Percentiles rank a stretch among this genome's conserved stretches.
Evolutionary conservation across 768 basidiomycete genomes (phyloP).

Genomic region (Paxillus rubicundulus): DNA sequence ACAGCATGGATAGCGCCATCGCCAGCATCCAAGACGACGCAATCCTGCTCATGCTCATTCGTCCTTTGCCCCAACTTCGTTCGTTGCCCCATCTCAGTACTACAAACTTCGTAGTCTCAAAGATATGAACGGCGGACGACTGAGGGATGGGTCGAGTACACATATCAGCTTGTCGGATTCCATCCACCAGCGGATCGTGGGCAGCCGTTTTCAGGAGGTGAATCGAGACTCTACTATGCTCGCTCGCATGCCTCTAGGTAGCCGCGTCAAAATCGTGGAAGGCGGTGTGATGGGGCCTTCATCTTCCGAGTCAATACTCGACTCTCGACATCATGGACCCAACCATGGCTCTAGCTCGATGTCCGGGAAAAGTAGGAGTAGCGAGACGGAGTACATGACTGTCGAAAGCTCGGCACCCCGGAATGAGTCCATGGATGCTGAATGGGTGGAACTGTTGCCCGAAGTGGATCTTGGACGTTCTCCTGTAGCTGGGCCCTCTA

Average conservation of each 20-base stretch:
- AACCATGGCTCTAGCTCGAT: constrained; percentile 37
- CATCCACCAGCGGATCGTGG: constrained; percentile 59
- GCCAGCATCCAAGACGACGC: constrained; percentile 45
- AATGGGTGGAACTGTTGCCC: constrained; percentile 60
- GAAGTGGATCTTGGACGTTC: constrained; percentile 22
- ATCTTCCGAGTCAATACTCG: constrained; percentile 31
- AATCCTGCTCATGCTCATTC: constrained; percentile 68
- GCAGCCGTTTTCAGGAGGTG: constrained; percentile 72
- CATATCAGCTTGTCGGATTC: constrained; percentile 54
- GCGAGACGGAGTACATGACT: constrained; percentile 7
- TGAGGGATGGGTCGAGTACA: constrained; percentile 43
- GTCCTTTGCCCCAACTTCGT: constrained; percentile 72
- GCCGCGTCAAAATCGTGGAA: constrained; percentile 51
- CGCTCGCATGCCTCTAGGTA: constrained; percentile 61
- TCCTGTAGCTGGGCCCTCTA: constrained; percentile 25
- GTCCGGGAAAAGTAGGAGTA: constrained; percentile 2
- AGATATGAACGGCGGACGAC: constrained; percentile 59
- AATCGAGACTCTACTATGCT: constrained; percentile 56
- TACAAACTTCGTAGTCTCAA: constrained; percentile 67
- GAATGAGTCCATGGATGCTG: constrained; percentile 30
- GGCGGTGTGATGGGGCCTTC: constrained; percentile 47
- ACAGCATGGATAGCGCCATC: constrained; percentile 27
- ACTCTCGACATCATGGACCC: constrained; percentile 53
- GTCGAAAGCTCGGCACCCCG: constrained; percentile 13
- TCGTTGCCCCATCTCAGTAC: constrained; percentile 76